Evolutionary conservation across 2,329 filamentous ascomycete genomes (phyloP).

Genomic region (Ustilaginoidea virens): DNA sequence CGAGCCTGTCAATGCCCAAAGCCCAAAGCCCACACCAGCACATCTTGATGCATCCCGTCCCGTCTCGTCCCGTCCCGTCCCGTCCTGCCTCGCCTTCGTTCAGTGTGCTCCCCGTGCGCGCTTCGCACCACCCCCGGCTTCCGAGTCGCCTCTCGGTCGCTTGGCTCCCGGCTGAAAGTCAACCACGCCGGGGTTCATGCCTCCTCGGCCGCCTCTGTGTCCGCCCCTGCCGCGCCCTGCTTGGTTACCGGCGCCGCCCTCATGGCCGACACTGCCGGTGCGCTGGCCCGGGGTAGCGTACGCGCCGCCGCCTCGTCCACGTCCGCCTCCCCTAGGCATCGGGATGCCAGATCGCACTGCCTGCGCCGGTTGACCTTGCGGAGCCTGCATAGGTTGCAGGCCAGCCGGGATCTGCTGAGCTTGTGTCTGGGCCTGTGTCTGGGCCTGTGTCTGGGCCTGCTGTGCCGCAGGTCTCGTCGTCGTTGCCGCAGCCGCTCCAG

Average conservation of each 20-base stretch:
- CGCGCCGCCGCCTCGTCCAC: conserved; percentile 22
- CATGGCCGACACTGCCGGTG: conserved; percentile 18
- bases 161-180: conserved; percentile 45
- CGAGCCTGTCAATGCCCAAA: too few relatives aligned
- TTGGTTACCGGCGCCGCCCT: conserved; percentile 14
- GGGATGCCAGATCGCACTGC: conserved; percentile 21
- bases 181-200: conserved; percentile 33
- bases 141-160: conserved; percentile 37
- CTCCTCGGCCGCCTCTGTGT: conserved; percentile 22
- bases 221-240: conserved; percentile 26
- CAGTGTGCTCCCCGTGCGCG: conserved; percentile 25
- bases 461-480: not conserved
- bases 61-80: too few relatives aligned
- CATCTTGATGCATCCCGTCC: too few relatives aligned
- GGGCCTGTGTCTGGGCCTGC: conserved; percentile 1
- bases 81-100: too few relatives aligned
- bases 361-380: conserved; percentile 8
- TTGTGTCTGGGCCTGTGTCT: too few relatives aligned
- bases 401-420: conserved; percentile 1
- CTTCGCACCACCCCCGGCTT: conserved; percentile 25
- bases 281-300: conserved; percentile 23
- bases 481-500: conserved; percentile 1
- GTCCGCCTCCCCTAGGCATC: conserved; percentile 24
- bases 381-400: conserved; percentile 4
- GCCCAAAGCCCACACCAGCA: too few relatives aligned